Conservation (phyloP, 2,329 filamentous ascomycete genomes). For the Nigrospora osmanthi region DNA sequence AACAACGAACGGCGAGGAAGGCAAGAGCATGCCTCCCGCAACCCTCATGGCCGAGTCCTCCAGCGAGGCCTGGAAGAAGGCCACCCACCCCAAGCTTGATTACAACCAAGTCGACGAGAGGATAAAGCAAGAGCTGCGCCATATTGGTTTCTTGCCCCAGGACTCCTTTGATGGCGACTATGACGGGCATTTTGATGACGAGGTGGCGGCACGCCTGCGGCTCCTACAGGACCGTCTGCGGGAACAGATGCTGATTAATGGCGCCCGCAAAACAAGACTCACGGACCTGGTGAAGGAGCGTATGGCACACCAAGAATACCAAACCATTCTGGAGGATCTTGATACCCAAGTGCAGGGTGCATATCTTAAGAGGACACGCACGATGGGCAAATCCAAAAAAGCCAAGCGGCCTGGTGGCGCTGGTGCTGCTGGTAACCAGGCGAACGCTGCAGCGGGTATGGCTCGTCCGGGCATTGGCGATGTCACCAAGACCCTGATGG, state of each 20-base stretch:
- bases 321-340: conserved; percentile 91
- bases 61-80: conserved; percentile 71
- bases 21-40: conserved; percentile 54
- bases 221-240: conserved; percentile 76
- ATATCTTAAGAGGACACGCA: conserved; percentile 91
- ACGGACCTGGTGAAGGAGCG: conserved; percentile 83
- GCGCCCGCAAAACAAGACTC: conserved; percentile 79
- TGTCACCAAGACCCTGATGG: conserved; percentile 85
- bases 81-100: conserved; percentile 68
- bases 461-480: conserved; percentile 82
- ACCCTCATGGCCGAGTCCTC: conserved; percentile 73
- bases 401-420: conserved; percentile 72
- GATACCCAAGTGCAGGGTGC: conserved; percentile 92
- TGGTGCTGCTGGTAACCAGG: conserved; percentile 63
- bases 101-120: conserved; percentile 85
- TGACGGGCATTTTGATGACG: conserved; percentile 86
- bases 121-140: conserved; percentile 80
- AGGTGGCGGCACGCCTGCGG: conserved; percentile 83
- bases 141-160: conserved; percentile 76
- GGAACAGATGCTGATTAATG: conserved; percentile 79
- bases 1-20: conserved; percentile 28
- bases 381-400: conserved; percentile 90
- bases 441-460: conserved; percentile 49
- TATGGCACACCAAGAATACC: conserved; percentile 95
- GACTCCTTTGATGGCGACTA: conserved; percentile 65